These are phyloP conservation scores for Quercus ilex DNA, from an alignment of 306 rosid genomes.

Conservation along the genomic window DNA sequence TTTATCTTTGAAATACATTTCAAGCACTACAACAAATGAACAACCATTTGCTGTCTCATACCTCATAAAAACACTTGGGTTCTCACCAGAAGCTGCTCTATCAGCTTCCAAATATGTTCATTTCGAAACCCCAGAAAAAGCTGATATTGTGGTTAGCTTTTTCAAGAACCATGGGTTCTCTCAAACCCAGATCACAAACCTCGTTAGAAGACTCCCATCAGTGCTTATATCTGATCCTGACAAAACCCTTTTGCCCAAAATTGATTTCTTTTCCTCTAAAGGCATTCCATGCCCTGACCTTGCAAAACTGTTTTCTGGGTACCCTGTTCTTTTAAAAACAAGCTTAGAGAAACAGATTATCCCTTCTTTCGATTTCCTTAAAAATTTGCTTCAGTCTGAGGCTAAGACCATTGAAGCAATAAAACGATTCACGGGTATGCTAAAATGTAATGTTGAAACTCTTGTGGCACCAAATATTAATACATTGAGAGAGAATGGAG, in stretches of 20 bases:
- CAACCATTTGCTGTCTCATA: slow-evolving; percentile 28
- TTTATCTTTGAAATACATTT: not conserved
- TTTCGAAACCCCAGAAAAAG: slow-evolving; percentile 20
- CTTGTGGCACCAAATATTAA: not conserved
- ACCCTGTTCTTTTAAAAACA: not conserved
- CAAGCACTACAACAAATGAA: slow-evolving; percentile 2
- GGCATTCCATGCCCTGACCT: slow-evolving; percentile 31
- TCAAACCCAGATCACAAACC: not conserved
- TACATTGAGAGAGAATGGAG: not conserved
- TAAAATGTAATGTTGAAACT: not conserved
- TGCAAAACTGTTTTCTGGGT: not conserved
- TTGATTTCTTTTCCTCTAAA: slow-evolving; percentile 31
- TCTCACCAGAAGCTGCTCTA: slow-evolving; percentile 34
- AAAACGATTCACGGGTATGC: not conserved
- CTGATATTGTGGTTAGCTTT: slow-evolving; percentile 19
- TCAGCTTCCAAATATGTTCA: slow-evolving; percentile 17
- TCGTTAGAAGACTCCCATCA: not conserved
- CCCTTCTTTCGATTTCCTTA: slow-evolving; percentile 23
- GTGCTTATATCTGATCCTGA: not conserved
- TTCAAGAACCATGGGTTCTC: slow-evolving; percentile 21
- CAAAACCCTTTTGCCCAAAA: slow-evolving; percentile 28
- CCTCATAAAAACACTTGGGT: slow-evolving; percentile 28
- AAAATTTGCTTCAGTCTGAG: slow-evolving; percentile 18
- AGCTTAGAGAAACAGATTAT: slow-evolving; percentile 24
- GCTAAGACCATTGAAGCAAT: not conserved